Base-by-base conservation (phyloP, 2,329 filamentous ascomycete species). In the Colletotrichum sp. region DNA sequence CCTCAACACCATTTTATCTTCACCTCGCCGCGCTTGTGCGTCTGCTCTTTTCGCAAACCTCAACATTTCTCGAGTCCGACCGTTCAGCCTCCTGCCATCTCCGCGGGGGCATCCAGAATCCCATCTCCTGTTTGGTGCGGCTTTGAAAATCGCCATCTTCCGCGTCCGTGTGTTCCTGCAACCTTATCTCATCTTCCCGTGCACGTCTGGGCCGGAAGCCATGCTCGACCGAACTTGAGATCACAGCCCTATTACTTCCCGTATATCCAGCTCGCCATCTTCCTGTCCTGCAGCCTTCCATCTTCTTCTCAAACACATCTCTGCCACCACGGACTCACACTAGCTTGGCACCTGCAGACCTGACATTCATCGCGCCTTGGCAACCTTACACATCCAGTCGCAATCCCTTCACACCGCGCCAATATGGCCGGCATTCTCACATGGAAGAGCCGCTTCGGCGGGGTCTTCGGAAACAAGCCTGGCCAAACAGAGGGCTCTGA, bases 401-500 rank as follows among this genome's bases (percentile, higher is more conserved):
- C 5, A 58, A 62, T 12, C 5, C 16, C 13, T 60, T 43, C 5
- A 12, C 30, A 10, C 25, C 28, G 15, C 7, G 16, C 28, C 34
- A 48, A 6, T 10, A 77, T 77, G 75, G 65, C 73, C 13, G 65
- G 70, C 8, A 16, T 72, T 8, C 52, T 48, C 3, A 72, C 58
- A 22, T 75, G 73, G 73, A 77, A 67, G 65, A 69, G 64, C 32
- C 68, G 75, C 56, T 65, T 78, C n/a, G 73, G 76, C 16, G 72
- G 76, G 8, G 64, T 77, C 52, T 76, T 75, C 25, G 71, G 62
- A 22, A 78, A 76, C 8, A 62, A 70, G 10, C 28, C 48, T 7
- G 56, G 68, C 22, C 32, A 62, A 34, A n/a, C 27, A n/a, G 58
- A 61, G 8, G 71, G 52, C 25, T 61, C 58, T 10, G 69, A 71